Base-by-base conservation (phyloP, 495 filamentous ascomycete genomes). In the Penicillium cataractarum region DNA sequence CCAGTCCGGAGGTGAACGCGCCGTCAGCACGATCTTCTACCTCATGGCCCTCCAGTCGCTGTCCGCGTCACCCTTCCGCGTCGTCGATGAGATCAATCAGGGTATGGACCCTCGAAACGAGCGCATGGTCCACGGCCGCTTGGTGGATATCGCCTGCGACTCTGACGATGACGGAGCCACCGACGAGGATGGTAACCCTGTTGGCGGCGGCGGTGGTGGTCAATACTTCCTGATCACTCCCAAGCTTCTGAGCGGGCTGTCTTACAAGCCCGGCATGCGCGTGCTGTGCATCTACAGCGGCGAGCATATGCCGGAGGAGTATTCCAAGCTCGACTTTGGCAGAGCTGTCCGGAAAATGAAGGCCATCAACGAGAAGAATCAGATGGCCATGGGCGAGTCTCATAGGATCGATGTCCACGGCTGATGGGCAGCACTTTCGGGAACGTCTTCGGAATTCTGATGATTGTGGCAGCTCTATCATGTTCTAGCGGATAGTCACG, bases 81-180 rank as follows among this genome's bases (percentile, higher is more conserved):
- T 98, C 42, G 95, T 99, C 57, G 95, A 99, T 78, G 95, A 99
- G 77, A 99, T 99, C 79, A 99, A 99, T 69, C 95, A 99, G 79
- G 95, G 95, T 62, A 99, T 99, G 95, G 95, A 99, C 76, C 94
- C 96, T 24, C 87, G 96, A 48, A 99, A 99, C 76, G 95, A 99
- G 78, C 87, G 95, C 46, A 93, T 97, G 84, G 96, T 98, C 13
- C 95, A 99, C 76, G 91, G 92, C 68, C 89, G 96, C 55, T 92
- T 99, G 88, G 93, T 97, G 2, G 92, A 93, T 70, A 95, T 96
- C 71, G 93, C 93, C 46, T 97, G 93, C 65, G 81, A 71, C 12
- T 65, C 71, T 17, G 65, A 62, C 49, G 56, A 48, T 13, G 31
- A 60, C 26, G 60, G 57, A 27, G 65, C 65, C 13, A 53, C 50